Base-by-base conservation (phyloP, 177 flowering plant species). In the Vitis hybrid region DNA sequence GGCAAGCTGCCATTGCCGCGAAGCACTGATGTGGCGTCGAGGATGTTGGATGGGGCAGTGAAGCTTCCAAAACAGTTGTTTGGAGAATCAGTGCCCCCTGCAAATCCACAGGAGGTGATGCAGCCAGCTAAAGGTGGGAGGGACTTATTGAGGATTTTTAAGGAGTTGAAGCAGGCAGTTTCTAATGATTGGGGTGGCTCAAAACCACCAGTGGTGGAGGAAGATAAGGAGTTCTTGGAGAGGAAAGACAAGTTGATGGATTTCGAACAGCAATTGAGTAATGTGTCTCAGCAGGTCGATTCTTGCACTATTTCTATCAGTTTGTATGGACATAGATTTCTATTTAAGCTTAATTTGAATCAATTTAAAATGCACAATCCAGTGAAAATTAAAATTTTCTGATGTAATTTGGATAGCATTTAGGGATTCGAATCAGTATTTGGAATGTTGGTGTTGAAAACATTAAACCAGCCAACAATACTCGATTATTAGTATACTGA, bases 111-210 rank as follows among this genome's bases (percentile, higher is more conserved):
- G 16, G 98, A 91, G 81, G 96, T 82, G 6, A 91, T 82, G 61
- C 94, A 91, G 78, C 93, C 97, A 0, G 98, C 98, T 0, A 94
- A 88, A 78, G 94, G 98, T 0, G 98, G 99, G 55, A 89, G 94
- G 81, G 98, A 96, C 80, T 74, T 96, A 83, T 67, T 93, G 81
- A 85, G 97, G 82, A 70, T 90, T 56, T 91, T 96, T 64, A 91
- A 84, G 82, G 98, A 92, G 81, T 80, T 96, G 87, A 94, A 81
- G 85, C 98, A 96, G 80, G 86, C 92, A 0, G 87, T 94, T 57
- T 70, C 87, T 1, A 93, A 88, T 85, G 99, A 93, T 65, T 96
- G 97, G 98, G 95, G 93, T 1, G 85, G 88, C 3, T 67, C 89
- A 0, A 91, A 65, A 67, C 94, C 94, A 0, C 71, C 87, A 0